These are phyloP conservation scores for Prunus yedoensis DNA, from an alignment of 331 rosid species.

Conservation along the genomic window DNA sequence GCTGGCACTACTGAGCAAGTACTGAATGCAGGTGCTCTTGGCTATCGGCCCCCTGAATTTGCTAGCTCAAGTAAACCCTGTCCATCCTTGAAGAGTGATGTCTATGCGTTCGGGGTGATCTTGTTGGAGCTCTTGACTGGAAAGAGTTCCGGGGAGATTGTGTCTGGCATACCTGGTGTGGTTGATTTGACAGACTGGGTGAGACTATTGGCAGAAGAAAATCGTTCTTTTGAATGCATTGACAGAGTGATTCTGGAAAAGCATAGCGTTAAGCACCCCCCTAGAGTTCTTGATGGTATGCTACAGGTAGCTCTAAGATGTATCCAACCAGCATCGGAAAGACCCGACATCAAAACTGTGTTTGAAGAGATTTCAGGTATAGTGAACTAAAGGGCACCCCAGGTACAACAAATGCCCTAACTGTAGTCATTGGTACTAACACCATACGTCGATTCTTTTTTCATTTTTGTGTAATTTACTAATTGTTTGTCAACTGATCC, in stretches of 20 bases:
- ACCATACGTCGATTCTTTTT: background rate
- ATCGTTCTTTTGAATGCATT: constrained; percentile 52
- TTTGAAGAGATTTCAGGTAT: constrained; percentile 59
- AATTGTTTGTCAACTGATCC: background rate
- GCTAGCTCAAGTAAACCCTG: constrained; percentile 68
- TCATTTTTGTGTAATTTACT: background rate
- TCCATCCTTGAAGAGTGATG: constrained; percentile 81
- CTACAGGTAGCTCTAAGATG: constrained; percentile 68
- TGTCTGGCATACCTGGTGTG: constrained; percentile 54
- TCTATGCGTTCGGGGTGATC: constrained; percentile 73
- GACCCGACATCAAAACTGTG: constrained; percentile 68
- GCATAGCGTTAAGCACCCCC: constrained; percentile 14
- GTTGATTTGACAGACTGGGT: constrained; percentile 72
- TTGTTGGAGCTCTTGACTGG: constrained; percentile 79
- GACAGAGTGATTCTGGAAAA: constrained; percentile 52
- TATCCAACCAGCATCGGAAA: constrained; percentile 70
- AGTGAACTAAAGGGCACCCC: constrained; percentile 25
- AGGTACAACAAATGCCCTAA: constrained; percentile 19
- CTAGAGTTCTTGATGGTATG: constrained; percentile 50
- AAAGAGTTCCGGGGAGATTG: constrained; percentile 58
- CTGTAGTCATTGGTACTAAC: constrained; percentile 37
- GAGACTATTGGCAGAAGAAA: constrained; percentile 47
- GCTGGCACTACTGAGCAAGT: constrained; percentile 79
- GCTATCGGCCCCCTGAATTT: constrained; percentile 81
- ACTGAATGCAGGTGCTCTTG: constrained; percentile 69